Base-by-base conservation (phyloP, 192 early-diverging fungal species). In the Coemansia sp. region DNA sequence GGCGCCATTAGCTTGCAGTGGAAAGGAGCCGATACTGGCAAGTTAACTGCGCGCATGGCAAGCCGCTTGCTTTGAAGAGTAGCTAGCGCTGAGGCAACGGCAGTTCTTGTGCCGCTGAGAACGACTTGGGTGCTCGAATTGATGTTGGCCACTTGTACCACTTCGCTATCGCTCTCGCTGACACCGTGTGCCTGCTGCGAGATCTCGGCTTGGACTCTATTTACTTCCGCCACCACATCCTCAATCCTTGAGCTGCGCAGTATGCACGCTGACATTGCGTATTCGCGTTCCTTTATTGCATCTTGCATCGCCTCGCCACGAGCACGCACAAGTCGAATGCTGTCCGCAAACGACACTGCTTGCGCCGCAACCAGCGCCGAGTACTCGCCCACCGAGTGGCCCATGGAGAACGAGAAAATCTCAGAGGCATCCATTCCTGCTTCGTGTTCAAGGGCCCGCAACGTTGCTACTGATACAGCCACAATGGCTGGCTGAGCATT, bases 11-110 rank as follows among this genome's bases (percentile, higher is more conserved):
- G 67, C 29, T 74, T 82, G 70, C 93, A 95, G 74, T 98, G 95
- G 59, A 98, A 98, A 3, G 95, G 95, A 19, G 93, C 95, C 70
- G 93, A 95, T 8, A 98, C 95, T 0, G 93, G 93, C 34, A 98
- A 60, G 36, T 89, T 85, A 5, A 98, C 79, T 15, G 92, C 86
- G 22, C 95, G 82, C 22, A 90, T 90, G 5, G 95, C 91, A 38
- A 90, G 84, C 22, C 87, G 85, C 51, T 83, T 81, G 14, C 81
- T 73, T 66, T 95, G 95, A 19, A 98, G 79, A 30, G 87, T 70
- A 10, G 82, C 78, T 34, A 87, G 85, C 21, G 95, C 93, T 42
- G 85, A 74, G 37, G 94, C 91, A 14, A 98, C 93, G 3, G 90
- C 95, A 27, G 79, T 63, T 3, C 76, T 74, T 10, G 92, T 95